Percentiles rank a stretch among this genome's conserved stretches.
Evolutionary conservation across 2,329 filamentous ascomycete species (phyloP).

Genomic region (Diplodia intermedia): DNA sequence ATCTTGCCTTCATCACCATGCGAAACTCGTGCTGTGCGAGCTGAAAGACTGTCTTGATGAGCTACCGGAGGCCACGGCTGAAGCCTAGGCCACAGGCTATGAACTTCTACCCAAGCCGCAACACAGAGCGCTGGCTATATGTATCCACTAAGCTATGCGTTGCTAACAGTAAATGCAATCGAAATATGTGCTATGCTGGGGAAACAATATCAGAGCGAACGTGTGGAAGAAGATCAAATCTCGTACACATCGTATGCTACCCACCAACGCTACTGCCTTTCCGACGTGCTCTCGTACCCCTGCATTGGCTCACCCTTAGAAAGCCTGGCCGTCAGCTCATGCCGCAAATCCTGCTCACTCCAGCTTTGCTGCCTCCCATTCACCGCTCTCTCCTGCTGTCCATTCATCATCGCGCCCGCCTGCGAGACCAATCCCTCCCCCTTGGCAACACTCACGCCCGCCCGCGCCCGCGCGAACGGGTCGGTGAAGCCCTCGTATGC

Average conservation of each 20-base stretch:
- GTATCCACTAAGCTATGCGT: neutral
- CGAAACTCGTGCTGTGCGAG: no score
- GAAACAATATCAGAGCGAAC: neutral
- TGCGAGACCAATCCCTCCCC: conserved; percentile 15
- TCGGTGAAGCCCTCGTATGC: neutral
- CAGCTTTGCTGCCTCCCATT: neutral
- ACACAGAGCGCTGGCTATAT: neutral
- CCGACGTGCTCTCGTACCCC: neutral
- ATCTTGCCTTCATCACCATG: neutral
- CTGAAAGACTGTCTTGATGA: neutral
- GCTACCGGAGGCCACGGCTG: neutral
- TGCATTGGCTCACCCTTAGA: neutral
- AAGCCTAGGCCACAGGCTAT: neutral
- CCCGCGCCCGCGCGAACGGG: conserved; percentile 20
- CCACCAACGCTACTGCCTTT: neutral
- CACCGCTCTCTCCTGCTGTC: neutral
- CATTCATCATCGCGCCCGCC: conserved; percentile 11
- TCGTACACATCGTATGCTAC: neutral
- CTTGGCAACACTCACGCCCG: conserved; percentile 23
- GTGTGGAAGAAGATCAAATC: neutral
- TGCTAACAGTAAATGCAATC: neutral
- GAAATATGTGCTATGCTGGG: neutral
- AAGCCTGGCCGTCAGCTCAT: neutral
- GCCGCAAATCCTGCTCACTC: conserved; percentile 1
- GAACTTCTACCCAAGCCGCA: neutral